Percentiles rank a stretch among this genome's conserved stretches.
Evolutionary conservation across 108 stramenopile genomes (phyloP).

Genomic region (Pseudonitzschia delicatissima): DNA sequence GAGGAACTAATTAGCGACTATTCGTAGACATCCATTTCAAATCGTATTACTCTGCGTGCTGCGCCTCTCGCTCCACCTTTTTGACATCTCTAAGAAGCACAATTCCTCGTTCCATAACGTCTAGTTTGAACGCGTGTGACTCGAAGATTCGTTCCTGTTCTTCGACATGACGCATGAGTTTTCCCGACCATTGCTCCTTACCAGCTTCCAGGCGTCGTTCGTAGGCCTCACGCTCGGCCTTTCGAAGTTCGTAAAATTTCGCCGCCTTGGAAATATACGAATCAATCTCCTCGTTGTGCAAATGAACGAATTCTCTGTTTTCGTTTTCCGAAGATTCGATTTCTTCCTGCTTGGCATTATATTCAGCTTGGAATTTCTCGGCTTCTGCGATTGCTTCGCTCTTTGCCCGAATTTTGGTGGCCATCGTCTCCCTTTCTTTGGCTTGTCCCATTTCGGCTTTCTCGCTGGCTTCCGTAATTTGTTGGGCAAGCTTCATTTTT

Average conservation of each 20-base stretch:
- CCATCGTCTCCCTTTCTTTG: neutral
- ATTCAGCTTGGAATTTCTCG: neutral
- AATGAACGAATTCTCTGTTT: neutral
- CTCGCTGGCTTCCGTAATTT: constrained; percentile 3
- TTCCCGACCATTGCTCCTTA: neutral
- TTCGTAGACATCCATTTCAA: too few species aligned
- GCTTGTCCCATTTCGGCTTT: neutral
- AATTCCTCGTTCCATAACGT: neutral
- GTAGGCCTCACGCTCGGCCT: neutral
- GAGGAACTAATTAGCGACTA: too few species aligned
- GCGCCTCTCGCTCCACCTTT: neutral
- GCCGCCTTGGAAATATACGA: neutral
- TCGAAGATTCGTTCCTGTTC: neutral
- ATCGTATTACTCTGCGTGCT: too few species aligned
- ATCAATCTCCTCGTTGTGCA: neutral
- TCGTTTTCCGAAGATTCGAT: neutral
- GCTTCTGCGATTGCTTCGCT: neutral
- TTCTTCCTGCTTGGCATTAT: neutral
- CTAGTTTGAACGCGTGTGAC: neutral
- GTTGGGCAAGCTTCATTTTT: neutral
- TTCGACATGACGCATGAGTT: neutral
- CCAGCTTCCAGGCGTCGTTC: neutral
- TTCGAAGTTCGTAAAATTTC: neutral
- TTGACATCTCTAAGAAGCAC: neutral
- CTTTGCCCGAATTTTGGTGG: neutral